A percentile compares a stretch with the other conserved stretches of the same genome.
These are phyloP conservation scores for Teunomyces lycoperdinae DNA, from an alignment of 805 yeast genomes.

Conservation along the genomic window DNA sequence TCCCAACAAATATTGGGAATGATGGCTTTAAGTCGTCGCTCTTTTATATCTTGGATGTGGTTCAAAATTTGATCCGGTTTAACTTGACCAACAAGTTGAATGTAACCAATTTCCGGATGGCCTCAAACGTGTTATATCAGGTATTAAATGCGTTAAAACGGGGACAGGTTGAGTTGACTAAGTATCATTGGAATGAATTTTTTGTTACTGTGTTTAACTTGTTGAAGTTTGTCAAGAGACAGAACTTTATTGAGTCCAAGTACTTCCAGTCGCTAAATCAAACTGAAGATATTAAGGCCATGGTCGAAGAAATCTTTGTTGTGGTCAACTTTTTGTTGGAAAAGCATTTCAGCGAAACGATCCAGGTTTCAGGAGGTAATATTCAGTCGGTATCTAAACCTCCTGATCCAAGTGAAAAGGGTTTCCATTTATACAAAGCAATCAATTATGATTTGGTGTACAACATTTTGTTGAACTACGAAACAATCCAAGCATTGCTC, in stretches of 20 bases:
- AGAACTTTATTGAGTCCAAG: slow-evolving; percentile 14
- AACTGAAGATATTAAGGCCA: slow-evolving; percentile 11
- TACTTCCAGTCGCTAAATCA: slow-evolving; percentile 11
- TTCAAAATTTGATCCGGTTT: slow-evolving; percentile 31
- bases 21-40: slow-evolving; percentile 27
- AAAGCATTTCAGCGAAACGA: slow-evolving; percentile 14
- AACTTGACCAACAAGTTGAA: slow-evolving; percentile 37
- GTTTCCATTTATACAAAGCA: slow-evolving; percentile 19
- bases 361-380: slow-evolving; percentile 13
- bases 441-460: slow-evolving; percentile 31
- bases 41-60: slow-evolving; percentile 31
- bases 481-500: slow-evolving; percentile 14
- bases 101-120: slow-evolving; percentile 27
- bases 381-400: slow-evolving; percentile 3
- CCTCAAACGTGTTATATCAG: slow-evolving; percentile 24
- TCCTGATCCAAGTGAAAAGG: slow-evolving; percentile 14
- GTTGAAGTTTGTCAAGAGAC: slow-evolving; percentile 27
- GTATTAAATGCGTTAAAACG: slow-evolving; percentile 15
- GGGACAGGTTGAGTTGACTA: slow-evolving; percentile 16
- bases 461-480: slow-evolving; percentile 25
- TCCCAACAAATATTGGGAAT: slow-evolving; percentile 24
- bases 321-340: slow-evolving; percentile 17
- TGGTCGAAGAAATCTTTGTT: slow-evolving; percentile 24
- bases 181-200: slow-evolving; percentile 37
- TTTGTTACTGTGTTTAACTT: slow-evolving; percentile 27